phyloP scores from a whole-genome alignment of 108 stramenopile genomes.

The Skeletonema marinoi region DNA sequence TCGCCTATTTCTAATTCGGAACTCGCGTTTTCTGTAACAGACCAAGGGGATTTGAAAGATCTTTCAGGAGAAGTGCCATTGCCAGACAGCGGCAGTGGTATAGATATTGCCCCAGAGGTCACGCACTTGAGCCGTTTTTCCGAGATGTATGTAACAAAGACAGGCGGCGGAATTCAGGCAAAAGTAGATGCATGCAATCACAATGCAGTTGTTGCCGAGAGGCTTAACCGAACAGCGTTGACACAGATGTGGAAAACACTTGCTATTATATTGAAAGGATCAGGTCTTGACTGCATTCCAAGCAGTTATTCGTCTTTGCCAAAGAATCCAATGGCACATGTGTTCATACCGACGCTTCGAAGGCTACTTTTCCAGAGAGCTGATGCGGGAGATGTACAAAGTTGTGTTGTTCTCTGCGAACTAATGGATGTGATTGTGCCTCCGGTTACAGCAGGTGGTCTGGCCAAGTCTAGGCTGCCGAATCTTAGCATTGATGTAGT shows the following conservation, averaged over 20 bases:
- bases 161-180: slow-evolving; percentile 46
- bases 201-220: slow-evolving; percentile 69
- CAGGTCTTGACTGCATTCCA: slow-evolving; percentile 56
- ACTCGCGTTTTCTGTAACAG: slow-evolving; percentile 68
- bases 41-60: slow-evolving; percentile 71
- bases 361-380: slow-evolving; percentile 72
- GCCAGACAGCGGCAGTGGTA: slow-evolving; percentile 10
- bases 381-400: slow-evolving; percentile 87
- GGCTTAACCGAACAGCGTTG: slow-evolving; percentile 53
- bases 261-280: slow-evolving; percentile 59
- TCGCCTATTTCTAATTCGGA: slow-evolving; percentile 7
- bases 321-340: slow-evolving; percentile 62
- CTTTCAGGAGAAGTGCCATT: slow-evolving; percentile 22
- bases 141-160: slow-evolving; percentile 63
- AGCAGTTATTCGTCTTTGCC: slow-evolving; percentile 4
- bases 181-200: slow-evolving; percentile 72
- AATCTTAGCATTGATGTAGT: slow-evolving; percentile 62
- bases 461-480: slow-evolving; percentile 54
- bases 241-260: slow-evolving; percentile 82
- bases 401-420: slow-evolving; percentile 82
- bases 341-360: slow-evolving; percentile 68
- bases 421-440: slow-evolving; percentile 73
- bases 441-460: slow-evolving; percentile 31
- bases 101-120: slow-evolving; percentile 80
- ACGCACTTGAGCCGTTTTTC: slow-evolving; percentile 81